Evolutionary conservation across 1,284 basidiomycete species (phyloP), one percentile per base, ranked within the genome.

Genomic region (Sanghuangporus baumii): DNA sequence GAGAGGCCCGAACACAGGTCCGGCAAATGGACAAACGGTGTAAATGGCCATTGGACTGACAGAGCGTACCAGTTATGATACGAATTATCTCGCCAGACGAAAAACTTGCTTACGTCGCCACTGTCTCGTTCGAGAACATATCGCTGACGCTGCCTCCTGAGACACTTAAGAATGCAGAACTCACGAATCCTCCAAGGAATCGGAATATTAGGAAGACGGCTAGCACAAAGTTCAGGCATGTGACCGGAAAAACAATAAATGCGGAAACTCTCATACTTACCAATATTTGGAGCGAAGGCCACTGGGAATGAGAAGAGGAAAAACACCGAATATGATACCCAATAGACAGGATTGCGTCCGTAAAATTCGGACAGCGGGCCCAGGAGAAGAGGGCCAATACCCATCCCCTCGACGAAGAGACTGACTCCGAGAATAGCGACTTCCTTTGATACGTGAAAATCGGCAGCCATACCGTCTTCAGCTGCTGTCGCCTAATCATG

Each of bases 111-210:
- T 69, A 91, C 84, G 79, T 86, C 56, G 83, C 87, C 8, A 93
- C 85, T 16, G 81, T 76, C 0, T 73, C 69, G 66, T 89, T 84
- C 0, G 75, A 72, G 69, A 92, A 94, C 62, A 93, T 71, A 71
- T 94, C 93, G 20, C 85, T 85, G 18, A 94, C 83, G 55, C 85
- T 87, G 2, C 92, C 92, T 0, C 93, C 93, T 0, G 88, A 86
- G 1, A 94, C 91, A 62, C 84, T 87, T 23, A 94, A 74, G 72
- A 94, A 94, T 0, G 90, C 86, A 0, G 88, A 78, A 0, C 91
- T 83, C 63, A 79, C 84, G 59, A 89, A 81, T 0, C 91, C 92
- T 2, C 82, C 83, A 20, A 90, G 67, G 71, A 89, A 90, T 3
- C 89, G 84, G 67, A 91, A 91, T 9, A 88, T 76, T 8, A 92